Base-by-base conservation (phyloP, 352 stramenopile species). In the Pythium myriotylum region DNA sequence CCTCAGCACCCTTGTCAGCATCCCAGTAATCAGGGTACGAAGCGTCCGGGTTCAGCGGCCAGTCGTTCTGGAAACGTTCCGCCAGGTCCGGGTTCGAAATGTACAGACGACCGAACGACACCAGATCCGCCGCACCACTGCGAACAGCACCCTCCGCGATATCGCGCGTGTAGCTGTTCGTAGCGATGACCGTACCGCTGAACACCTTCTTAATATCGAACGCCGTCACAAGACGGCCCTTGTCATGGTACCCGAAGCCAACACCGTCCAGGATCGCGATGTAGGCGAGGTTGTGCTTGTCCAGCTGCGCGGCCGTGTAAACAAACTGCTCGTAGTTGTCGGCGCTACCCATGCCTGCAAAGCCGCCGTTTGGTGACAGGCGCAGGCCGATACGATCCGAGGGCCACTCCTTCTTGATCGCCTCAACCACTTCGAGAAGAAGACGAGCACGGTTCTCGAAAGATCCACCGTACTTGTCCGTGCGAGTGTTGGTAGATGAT, bases 401-500 rank as follows among this genome's bases (percentile, higher is more conserved):
- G 16, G 52, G 33, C 22, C 29, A 48, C 48, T 41, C 40, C 20
- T 22, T 32, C 22, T 54, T 45, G 33, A 82, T n/a, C 0, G 64
- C 66, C 62, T 84, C 62, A 62, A 92, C 17, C 55, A 82, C 52
- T 63, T 89, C 72, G 12, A 70, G 57, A 24, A 91, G 61, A n/a
- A 93, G 72, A n/a, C 70, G 66, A 27, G 62, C 54, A 20, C 82
- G 76, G 56, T 91, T 92, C 49, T 92, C 82, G 20, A 82, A 56
- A 24, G 50, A 78, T 41, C 84, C 84, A 23, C 84, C 86, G 48
- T 94, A 95, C 47, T 76, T 42, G 69, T 94, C 86, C 0, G 67
- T 85, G 37, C 81, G 76, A n/a, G 65, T 67, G 69, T 96, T 96
- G 48, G 54, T 59, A n/a, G 24, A 66, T 35, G 63, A 65, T 57